phyloP scores from a whole-genome alignment of 2,329 filamentous ascomycete genomes.

The Hypoxylon sp. region DNA sequence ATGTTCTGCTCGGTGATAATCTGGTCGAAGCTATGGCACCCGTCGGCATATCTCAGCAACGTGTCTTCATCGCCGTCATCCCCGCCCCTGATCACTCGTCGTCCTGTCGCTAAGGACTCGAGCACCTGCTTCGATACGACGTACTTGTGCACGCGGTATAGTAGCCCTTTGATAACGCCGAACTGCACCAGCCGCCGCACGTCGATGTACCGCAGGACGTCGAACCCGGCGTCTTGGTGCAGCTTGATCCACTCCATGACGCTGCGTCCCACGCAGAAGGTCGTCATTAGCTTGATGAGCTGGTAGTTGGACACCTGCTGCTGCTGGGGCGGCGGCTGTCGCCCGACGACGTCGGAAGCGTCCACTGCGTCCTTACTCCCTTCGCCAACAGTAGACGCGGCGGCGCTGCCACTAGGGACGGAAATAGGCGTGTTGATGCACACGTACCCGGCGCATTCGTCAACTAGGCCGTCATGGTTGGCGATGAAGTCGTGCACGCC shows the following conservation, averaged over 20 bases:
- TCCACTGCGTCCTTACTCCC: slow-evolving; percentile 12
- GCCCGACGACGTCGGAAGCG: background rate
- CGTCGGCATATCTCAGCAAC: slow-evolving; percentile 79
- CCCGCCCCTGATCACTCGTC: slow-evolving; percentile 54
- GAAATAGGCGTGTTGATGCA: slow-evolving; percentile 59
- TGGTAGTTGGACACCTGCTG: slow-evolving; percentile 68
- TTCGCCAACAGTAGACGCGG: background rate
- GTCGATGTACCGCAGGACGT: slow-evolving; percentile 83
- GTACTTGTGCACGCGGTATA: slow-evolving; percentile 95
- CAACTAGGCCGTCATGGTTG: slow-evolving; percentile 80
- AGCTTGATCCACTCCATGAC: slow-evolving; percentile 88
- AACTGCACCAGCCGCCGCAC: slow-evolving; percentile 94
- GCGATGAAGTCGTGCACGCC: slow-evolving; percentile 85
- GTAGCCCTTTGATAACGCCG: slow-evolving; percentile 92
- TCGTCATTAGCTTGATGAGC: slow-evolving; percentile 87
- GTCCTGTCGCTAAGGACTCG: slow-evolving; percentile 68
- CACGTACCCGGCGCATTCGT: slow-evolving; percentile 91
- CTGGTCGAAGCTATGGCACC: slow-evolving; percentile 83
- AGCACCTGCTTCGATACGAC: slow-evolving; percentile 78
- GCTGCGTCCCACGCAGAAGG: slow-evolving; percentile 86
- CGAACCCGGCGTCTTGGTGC: slow-evolving; percentile 76
- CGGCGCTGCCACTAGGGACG: background rate
- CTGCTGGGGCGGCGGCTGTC: slow-evolving; percentile 38
- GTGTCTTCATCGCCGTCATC: slow-evolving; percentile 53
- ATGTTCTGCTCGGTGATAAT: slow-evolving; percentile 83